phyloP scores from a whole-genome alignment of 192 early-diverging fungal genomes.

The Chytriomyces hyalinus region DNA sequence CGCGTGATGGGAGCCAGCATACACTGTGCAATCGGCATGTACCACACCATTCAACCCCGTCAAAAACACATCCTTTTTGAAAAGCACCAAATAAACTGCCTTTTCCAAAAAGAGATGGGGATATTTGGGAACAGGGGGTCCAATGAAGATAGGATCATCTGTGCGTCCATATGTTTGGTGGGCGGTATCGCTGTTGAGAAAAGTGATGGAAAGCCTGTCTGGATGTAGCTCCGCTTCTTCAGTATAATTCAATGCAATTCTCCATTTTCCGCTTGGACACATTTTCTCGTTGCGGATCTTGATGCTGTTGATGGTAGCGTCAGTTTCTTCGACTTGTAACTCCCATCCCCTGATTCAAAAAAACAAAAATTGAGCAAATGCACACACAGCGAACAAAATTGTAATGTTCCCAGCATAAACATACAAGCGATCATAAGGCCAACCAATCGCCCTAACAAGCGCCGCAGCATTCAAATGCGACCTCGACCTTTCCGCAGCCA shows the following conservation, averaged over 20 bases:
- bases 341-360: slow-evolving; percentile 2
- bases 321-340: not conserved
- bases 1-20: slow-evolving; percentile 13
- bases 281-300: not conserved
- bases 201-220: not conserved
- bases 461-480: not conserved
- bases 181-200: slow-evolving; percentile 11
- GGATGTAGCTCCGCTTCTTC: slow-evolving; percentile 14
- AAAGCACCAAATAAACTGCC: slow-evolving; percentile 8
- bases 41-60: slow-evolving; percentile 15
- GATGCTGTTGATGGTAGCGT: not conserved
- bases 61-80: slow-evolving; percentile 1
- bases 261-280: slow-evolving; percentile 23
- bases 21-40: slow-evolving; percentile 30
- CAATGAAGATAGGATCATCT: slow-evolving; percentile 22
- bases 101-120: slow-evolving; percentile 19
- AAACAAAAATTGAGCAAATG: no score
- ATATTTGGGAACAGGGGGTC: slow-evolving; percentile 13
- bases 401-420: no score
- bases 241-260: slow-evolving; percentile 29
- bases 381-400: no score
- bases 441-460: slow-evolving; percentile 24
- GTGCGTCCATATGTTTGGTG: slow-evolving; percentile 11
- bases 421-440: slow-evolving; percentile 1
- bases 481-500: not conserved